Percentiles rank a stretch among this genome's conserved stretches.
Conservation (phyloP, 2,329 filamentous ascomycete species). For the Albifimbria verrucaria region DNA sequence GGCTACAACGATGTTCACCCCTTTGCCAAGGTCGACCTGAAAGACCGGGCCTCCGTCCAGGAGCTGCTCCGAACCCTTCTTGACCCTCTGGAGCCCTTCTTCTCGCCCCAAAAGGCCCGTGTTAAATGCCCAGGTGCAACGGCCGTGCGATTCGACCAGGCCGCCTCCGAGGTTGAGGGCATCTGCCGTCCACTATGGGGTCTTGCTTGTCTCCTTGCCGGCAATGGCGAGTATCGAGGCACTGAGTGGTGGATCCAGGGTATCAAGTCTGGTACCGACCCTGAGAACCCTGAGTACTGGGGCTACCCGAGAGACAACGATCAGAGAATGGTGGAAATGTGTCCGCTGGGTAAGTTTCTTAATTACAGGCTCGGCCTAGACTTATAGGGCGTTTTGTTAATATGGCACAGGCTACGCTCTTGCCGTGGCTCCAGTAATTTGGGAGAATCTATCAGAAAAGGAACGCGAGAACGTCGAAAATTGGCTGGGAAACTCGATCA, state of each 20-base stretch:
- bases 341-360: constrained; percentile 55
- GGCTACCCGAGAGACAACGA: constrained; percentile 72
- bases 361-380: too few relatives aligned
- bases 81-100: constrained; percentile 68
- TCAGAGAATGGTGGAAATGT: constrained; percentile 84
- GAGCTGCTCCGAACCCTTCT: constrained; percentile 60
- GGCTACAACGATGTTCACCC: constrained; percentile 53
- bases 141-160: constrained; percentile 73
- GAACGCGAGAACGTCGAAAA: constrained; percentile 64
- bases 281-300: constrained; percentile 70
- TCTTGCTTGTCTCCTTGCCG: constrained; percentile 66
- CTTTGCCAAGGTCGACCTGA: constrained; percentile 49
- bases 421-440: constrained; percentile 64
- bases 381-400: too few relatives aligned
- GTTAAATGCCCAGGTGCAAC: constrained; percentile 67
- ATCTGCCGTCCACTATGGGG: constrained; percentile 75
- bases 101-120: constrained; percentile 63
- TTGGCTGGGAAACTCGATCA: constrained; percentile 73
- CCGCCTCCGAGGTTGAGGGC: constrained; percentile 73
- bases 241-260: constrained; percentile 65
- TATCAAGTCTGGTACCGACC: constrained; percentile 68
- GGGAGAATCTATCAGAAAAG: constrained; percentile 60
- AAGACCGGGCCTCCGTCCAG: constrained; percentile 54
- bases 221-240: constrained; percentile 61
- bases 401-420: constrained; percentile 58